Percentiles rank a stretch among this genome's conserved stretches.
Conservation (phyloP, 768 basidiomycete genomes). For the Mycena rosella region DNA sequence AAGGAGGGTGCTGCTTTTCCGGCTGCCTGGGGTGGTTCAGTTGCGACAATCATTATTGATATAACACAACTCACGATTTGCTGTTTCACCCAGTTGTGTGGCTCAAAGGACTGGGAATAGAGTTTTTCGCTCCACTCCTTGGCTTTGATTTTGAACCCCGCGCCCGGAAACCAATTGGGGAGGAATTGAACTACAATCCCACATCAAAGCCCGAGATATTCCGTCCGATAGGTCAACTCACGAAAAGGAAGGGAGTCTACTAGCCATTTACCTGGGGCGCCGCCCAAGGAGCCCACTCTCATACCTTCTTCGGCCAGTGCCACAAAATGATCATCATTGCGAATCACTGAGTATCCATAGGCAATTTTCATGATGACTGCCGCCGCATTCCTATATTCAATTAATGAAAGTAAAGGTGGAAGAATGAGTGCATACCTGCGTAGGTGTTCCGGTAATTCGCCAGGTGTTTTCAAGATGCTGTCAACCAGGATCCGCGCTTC, state of each 20-base stretch:
- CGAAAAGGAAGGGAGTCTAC: slow-evolving; percentile 51
- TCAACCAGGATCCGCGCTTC: slow-evolving; percentile 20
- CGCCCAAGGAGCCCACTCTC: slow-evolving; percentile 6
- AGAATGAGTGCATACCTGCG: slow-evolving; percentile 26
- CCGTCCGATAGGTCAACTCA: slow-evolving; percentile 13
- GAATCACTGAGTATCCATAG: slow-evolving; percentile 30
- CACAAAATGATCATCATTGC: slow-evolving; percentile 29
- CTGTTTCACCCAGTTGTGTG: slow-evolving; percentile 29
- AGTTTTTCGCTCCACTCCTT: slow-evolving; percentile 10
- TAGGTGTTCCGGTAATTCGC: slow-evolving; percentile 14
- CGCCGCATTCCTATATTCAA: slow-evolving; percentile 20
- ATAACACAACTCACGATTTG: slow-evolving; percentile 34
- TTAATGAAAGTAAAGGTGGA: no score
- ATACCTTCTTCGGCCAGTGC: slow-evolving; percentile 42
- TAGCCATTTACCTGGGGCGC: slow-evolving; percentile 49
- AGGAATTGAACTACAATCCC: slow-evolving; percentile 42
- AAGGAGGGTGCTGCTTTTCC: no score
- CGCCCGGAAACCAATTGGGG: slow-evolving; percentile 58
- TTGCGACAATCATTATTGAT: no score
- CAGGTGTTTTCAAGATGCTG: slow-evolving; percentile 18
- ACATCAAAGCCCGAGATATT: no score
- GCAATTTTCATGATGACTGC: slow-evolving; percentile 32
- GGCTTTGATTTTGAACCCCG: slow-evolving; percentile 45
- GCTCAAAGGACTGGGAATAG: slow-evolving; percentile 17
- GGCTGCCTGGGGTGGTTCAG: no score